A percentile compares a stretch with the other conserved stretches of the same genome.
These are phyloP conservation scores for Carpinus viminea DNA, from an alignment of 306 rosid species.

Conservation along the genomic window DNA sequence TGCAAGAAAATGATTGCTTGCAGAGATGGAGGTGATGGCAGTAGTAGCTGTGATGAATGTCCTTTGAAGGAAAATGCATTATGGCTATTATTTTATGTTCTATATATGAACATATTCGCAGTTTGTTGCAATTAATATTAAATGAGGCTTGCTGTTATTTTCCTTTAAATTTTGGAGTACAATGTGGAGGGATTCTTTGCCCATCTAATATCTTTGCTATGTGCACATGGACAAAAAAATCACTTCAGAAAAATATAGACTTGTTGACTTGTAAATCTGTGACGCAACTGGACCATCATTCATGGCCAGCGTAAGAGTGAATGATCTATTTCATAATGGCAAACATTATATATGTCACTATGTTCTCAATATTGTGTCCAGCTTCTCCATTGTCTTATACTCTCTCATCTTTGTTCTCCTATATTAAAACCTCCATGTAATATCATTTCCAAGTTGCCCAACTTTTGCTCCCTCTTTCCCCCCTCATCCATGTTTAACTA, in stretches of 20 bases:
- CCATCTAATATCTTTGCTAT: not conserved
- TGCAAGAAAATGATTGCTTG: not conserved
- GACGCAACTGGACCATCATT: not conserved
- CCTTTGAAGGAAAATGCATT: not conserved
- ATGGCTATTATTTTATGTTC: not conserved
- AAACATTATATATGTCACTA: not conserved
- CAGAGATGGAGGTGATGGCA: not conserved
- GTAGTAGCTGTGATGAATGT: too few relatives aligned
- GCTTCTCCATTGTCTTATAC: not conserved
- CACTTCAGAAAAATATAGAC: not conserved
- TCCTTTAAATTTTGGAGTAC: not conserved
- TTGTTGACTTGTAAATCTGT: not conserved
- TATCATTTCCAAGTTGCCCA: not conserved
- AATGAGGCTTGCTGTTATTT: not conserved
- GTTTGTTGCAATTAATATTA: not conserved
- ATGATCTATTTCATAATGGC: not conserved
- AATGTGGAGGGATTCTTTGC: not conserved
- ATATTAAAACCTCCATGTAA: not conserved
- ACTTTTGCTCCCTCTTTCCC: slow-evolving; percentile 26
- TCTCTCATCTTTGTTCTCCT: not conserved
- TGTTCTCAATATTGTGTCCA: not conserved
- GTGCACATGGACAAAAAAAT: not conserved
- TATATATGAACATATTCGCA: not conserved
- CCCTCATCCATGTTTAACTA: slow-evolving; percentile 38
- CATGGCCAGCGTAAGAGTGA: not conserved